phyloP scores from a whole-genome alignment of 768 basidiomycete genomes.

The Flagelloscypha sp. region DNA sequence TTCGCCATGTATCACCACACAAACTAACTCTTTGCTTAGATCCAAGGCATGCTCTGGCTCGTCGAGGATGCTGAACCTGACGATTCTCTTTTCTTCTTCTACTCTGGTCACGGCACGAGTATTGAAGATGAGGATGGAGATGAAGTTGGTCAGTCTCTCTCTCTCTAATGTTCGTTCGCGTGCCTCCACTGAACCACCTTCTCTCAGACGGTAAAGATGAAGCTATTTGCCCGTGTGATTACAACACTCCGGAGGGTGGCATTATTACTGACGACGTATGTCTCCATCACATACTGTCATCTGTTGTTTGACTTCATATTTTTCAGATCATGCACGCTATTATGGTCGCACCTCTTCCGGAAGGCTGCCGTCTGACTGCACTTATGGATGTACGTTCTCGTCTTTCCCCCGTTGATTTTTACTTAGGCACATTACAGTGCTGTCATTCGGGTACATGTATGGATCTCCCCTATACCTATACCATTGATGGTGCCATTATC shows the following conservation, averaged over 20 bases:
- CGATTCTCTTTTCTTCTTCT: constrained; percentile 60
- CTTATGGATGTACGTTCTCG: constrained; percentile 40
- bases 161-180: too few species aligned
- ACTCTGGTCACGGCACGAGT: constrained; percentile 68
- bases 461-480: constrained; percentile 22
- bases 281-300: too few species aligned
- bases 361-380: constrained; percentile 57
- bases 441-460: constrained; percentile 58
- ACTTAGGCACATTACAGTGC: too few species aligned
- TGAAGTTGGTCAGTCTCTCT: too few species aligned
- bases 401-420: too few species aligned
- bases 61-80: constrained; percentile 47
- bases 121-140: constrained; percentile 49
- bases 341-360: constrained; percentile 50
- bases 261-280: constrained; percentile 59
- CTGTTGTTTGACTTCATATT: too few species aligned
- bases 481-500: constrained; percentile 4
- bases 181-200: too few species aligned
- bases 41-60: constrained; percentile 69
- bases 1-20: too few species aligned
- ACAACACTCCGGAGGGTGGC: too few species aligned
- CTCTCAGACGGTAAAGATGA: constrained; percentile 55
- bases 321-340: constrained; percentile 52
- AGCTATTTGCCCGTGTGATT: constrained; percentile 18
- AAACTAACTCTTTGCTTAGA: too few species aligned